A percentile compares a stretch with the other conserved stretches of the same genome.
These are phyloP conservation scores for Brettanomyces sp. DNA, from an alignment of 805 yeast genomes.

Conservation along the genomic window DNA sequence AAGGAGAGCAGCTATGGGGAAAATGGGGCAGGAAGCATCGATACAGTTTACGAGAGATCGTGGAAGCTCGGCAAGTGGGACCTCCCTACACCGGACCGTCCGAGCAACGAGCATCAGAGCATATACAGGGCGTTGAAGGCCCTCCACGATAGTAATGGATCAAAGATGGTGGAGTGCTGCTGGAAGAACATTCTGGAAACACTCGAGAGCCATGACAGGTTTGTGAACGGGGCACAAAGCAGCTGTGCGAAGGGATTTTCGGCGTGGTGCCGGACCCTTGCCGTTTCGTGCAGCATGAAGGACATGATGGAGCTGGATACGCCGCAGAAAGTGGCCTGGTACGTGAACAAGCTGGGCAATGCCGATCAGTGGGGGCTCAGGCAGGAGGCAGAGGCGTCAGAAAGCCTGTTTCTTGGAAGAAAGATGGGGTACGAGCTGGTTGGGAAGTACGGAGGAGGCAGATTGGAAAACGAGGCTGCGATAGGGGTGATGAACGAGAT, in stretches of 20 bases:
- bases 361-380: constrained; percentile 29
- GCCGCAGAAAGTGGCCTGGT: not conserved
- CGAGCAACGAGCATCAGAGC: constrained; percentile 32
- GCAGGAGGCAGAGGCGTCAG: constrained; percentile 29
- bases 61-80: constrained; percentile 81
- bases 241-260: constrained; percentile 3
- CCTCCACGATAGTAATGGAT: constrained; percentile 25
- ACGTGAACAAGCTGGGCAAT: constrained; percentile 9
- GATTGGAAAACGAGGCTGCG: not conserved
- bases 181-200: not conserved
- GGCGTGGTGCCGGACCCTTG: constrained; percentile 25
- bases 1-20: not conserved
- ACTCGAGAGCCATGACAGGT: not conserved
- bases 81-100: constrained; percentile 36
- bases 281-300: constrained; percentile 18
- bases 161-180: not conserved
- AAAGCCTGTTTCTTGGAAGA: constrained; percentile 35
- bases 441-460: not conserved
- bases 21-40: constrained; percentile 1
- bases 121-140: constrained; percentile 45
- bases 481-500: constrained; percentile 29
- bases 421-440: constrained; percentile 27
- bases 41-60: constrained; percentile 45
- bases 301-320: constrained; percentile 9
- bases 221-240: not conserved